Evolutionary conservation across 495 filamentous ascomycete species (phyloP).

Genomic region (Aspergillus saccharolyticus): DNA sequence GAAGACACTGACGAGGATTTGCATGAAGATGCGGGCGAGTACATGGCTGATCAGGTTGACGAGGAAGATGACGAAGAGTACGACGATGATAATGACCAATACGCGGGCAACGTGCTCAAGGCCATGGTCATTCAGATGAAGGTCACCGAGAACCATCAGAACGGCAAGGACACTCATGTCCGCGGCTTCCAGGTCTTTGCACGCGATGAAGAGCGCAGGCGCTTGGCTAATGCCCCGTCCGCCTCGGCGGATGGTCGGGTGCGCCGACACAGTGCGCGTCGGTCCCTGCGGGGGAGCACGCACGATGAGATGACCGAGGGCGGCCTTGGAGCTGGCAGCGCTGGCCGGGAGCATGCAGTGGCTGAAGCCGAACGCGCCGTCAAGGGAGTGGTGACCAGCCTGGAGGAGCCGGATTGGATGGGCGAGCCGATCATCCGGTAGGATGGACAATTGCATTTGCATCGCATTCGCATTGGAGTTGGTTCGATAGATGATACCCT

Average conservation of each 20-base stretch:
- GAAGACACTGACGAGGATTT: conserved; percentile 2
- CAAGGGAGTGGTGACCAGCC: conserved; percentile 23
- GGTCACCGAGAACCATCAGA: conserved; percentile 95
- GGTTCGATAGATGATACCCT: conserved; percentile 33
- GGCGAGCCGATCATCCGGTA: conserved; percentile 53
- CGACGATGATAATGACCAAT: conserved; percentile 29
- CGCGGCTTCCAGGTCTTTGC: conserved; percentile 90
- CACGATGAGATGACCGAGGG: conserved; percentile 19
- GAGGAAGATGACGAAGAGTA: conserved; percentile 31
- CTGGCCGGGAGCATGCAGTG: conserved; percentile 13
- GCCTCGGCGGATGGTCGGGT: conserved; percentile 33
- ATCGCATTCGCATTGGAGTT: conserved; percentile 1
- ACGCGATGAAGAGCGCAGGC: conserved; percentile 50
- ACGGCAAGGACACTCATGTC: conserved; percentile 97
- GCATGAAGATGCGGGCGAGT: not conserved
- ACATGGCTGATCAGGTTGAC: conserved; percentile 13
- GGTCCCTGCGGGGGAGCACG: conserved; percentile 24
- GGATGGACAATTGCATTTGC: not conserved
- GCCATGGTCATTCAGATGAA: conserved; percentile 83
- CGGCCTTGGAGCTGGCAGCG: conserved; percentile 13
- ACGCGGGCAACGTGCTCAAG: conserved; percentile 65
- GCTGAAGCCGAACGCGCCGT: conserved; percentile 11
- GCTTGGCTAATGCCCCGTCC: conserved; percentile 31
- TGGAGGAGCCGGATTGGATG: conserved; percentile 58
- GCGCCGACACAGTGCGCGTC: conserved; percentile 26